Evolutionary conservation across 495 filamentous ascomycete genomes (phyloP), one percentile per base, ranked within the genome.

Genomic region (Haplographium delicatum): DNA sequence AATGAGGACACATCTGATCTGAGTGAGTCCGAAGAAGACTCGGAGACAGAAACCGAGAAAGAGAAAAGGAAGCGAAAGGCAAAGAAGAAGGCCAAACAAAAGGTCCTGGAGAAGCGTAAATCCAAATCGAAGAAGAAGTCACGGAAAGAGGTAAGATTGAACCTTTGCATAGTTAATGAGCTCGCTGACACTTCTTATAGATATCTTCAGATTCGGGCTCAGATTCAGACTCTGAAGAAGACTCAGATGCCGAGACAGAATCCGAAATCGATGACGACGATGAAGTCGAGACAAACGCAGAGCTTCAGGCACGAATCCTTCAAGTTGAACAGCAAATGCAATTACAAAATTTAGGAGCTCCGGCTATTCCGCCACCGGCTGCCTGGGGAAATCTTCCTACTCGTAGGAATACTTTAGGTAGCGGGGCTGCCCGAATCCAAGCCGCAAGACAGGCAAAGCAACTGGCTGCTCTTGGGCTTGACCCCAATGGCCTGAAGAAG

Each of bases 41-140:
- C 61, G 3, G 61, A 68, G 15, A 61, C 63, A 4, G 68, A 67
- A 35, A 72, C 65, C 47, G 72, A 72, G 58, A 65, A 61, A 31
- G 51, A 57, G n/a, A 56, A 65, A 41, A 71, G 65, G 63, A 76
- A 73, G 62, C 35, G 62, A 28, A 72, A 69, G 45, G 56, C 50
- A 46, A 72, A 69, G 60, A 72, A 70, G 49, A 46, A 61, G 38
- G 57, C 62, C 2, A 64, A 64, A 34, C 48, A 52, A 47, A 50
- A 59, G 42, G 57, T 57, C 28, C 68, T 67, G 47, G 49, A 62
- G 15, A 54, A 58, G 37, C 50, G 45, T 9, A 64, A 64, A 50
- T n/a, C 26, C 10, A 53, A 69, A 57, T 41, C 43, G 15, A 37
- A 60, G 48, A 58, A 55, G 51, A 58, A 58, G 53, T 13, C 48